Evolutionary conservation across 176 grass and related monocot species (phyloP), one percentile per base, ranked within the genome.

Genomic region (Eragrostis nindensis): DNA sequence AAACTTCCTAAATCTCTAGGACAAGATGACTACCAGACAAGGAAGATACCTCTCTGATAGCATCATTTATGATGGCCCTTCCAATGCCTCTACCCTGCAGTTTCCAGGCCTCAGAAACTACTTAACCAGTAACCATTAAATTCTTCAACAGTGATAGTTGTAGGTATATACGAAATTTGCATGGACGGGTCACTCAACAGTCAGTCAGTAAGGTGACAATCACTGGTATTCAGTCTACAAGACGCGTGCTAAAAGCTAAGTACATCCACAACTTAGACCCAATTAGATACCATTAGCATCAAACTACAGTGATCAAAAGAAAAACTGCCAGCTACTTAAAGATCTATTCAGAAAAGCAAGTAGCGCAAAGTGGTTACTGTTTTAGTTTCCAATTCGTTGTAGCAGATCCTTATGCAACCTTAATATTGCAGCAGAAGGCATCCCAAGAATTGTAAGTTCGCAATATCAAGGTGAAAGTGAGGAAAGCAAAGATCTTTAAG

Each of bases 11-110:
- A 40, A 26, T 17, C 0, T 9, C 6, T 64, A 62, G 4, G 60
- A 15, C 7, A 49, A 10, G 27, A 21, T 21, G 30, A 62, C 27
- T 15, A 24, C 11, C 26, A 44, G 2, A 76, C 4, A 18, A 72
- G 40, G n/a, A 43, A 41, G 62, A 12, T 80, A 89, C 94, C 86
- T 87, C 80, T 87, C 57, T 83, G 66, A 83, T 68, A 57, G 94
- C 88, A 85, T 93, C 81, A 2, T 27, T 80, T 62, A 89, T 62
- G 9, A 97, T 91, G 72, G 71, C 79, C 76, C 86, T 89, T 87
- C 70, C 86, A 22, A 97, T 91, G 41, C 94, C 91, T 83, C 78
- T 78, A 52, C 94, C 94, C 94, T 97, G 84, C 53, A 68, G 70
- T 72, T 78, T 11, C 30, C 61, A 45, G 80, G 2, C 75, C 39